These are phyloP conservation scores for Penicillium sp. DNA, from an alignment of 2,329 filamentous ascomycete genomes.

Conservation along the genomic window DNA sequence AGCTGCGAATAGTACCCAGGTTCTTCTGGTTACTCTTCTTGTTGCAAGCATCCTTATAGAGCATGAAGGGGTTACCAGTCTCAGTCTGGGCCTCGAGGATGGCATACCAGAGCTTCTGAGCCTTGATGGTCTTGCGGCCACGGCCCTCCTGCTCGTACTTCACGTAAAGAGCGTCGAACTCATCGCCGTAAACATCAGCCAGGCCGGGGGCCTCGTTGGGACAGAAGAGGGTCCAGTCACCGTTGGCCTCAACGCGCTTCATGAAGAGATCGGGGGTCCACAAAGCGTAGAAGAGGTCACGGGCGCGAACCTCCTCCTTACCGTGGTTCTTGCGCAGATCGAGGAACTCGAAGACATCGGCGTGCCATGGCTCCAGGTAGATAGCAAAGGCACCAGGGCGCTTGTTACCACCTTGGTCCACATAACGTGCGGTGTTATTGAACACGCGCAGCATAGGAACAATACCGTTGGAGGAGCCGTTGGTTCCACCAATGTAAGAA, in stretches of 20 bases:
- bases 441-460: constrained; percentile 97
- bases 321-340: constrained; percentile 99
- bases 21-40: constrained; percentile 99
- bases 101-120: constrained; percentile 99
- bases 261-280: constrained; percentile 99
- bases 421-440: constrained; percentile 98
- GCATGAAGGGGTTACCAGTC: constrained; percentile 98
- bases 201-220: constrained; percentile 94
- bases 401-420: constrained; percentile 99
- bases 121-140: constrained; percentile 87
- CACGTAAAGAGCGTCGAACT: constrained; percentile 93
- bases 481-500: constrained; percentile 96
- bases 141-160: constrained; percentile 82
- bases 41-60: constrained; percentile 99
- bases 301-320: constrained; percentile 95
- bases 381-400: constrained; percentile 97
- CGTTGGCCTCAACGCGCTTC: constrained; percentile 97
- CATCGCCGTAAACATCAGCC: constrained; percentile 94
- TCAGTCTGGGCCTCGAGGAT: constrained; percentile 98
- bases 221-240: constrained; percentile 96
- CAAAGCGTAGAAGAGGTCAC: constrained; percentile 94
- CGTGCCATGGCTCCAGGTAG: constrained; percentile 98
- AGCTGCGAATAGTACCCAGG: constrained; percentile 95
- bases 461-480: constrained; percentile 95
- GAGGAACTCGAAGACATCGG: constrained; percentile 94